phyloP scores from a whole-genome alignment of 257 asterid genomes.

The Lantana camara region DNA sequence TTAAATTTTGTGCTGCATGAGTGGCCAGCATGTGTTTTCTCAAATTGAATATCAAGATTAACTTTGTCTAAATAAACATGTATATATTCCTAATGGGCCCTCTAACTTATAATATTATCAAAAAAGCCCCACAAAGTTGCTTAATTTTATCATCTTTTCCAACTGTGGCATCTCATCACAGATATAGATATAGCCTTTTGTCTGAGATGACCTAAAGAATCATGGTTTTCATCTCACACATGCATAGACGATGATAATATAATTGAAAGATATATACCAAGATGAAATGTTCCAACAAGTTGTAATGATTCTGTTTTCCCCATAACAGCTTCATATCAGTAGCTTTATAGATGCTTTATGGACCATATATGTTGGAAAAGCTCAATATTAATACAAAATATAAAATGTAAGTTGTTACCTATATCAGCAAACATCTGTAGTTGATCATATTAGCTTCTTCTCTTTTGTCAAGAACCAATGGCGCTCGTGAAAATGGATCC shows the following conservation, averaged over 20 bases:
- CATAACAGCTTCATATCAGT: constrained; percentile 39
- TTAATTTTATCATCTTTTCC: constrained; percentile 29
- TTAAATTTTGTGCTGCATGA: constrained; percentile 39
- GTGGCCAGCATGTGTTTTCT: constrained; percentile 64
- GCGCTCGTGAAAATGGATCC: constrained; percentile 52
- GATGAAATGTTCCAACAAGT: constrained; percentile 46
- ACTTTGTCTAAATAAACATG: constrained; percentile 31
- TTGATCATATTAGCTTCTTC: constrained; percentile 7
- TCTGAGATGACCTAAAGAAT: constrained; percentile 37
- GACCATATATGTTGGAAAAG: constrained; percentile 47
- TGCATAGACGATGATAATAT: constrained; percentile 34
- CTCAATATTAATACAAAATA: too few species aligned
- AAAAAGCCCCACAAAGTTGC: constrained; percentile 24
- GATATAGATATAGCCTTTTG: background rate
- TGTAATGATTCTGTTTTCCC: constrained; percentile 45
- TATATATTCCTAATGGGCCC: constrained; percentile 48
- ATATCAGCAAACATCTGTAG: constrained; percentile 22
- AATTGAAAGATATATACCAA: constrained; percentile 32
- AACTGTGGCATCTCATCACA: constrained; percentile 29
- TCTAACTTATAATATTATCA: constrained; percentile 14
- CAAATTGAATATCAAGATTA: constrained; percentile 34
- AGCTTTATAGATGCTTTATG: constrained; percentile 55
- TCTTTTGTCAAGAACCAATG: constrained; percentile 32
- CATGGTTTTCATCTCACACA: constrained; percentile 36
- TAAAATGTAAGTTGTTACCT: constrained; percentile 17